Evolutionary conservation across 148 eudicot species (phyloP), one percentile per base, ranked within the genome.

Genomic region (Rhododendron vialii): DNA sequence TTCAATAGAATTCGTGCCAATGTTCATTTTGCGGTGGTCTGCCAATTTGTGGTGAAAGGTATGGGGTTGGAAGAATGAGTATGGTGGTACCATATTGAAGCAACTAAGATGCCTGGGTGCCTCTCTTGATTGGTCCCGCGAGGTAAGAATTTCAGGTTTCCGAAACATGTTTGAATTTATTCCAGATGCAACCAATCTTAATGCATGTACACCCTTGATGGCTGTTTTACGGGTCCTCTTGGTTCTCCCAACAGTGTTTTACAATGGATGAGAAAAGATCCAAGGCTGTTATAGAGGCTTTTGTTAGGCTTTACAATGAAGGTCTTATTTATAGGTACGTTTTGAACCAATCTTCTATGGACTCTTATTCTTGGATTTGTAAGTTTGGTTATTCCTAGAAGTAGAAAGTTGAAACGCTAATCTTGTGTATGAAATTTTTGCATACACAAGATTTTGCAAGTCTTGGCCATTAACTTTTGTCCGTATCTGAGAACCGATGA

Each of bases 241-340:
- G 30, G 17, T 86, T 50, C 45, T 83, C 26, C 78, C 41, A 18
- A 81, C 91, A 94, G 99, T 95, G 98, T 90, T 97, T 97, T 86
- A 97, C 99, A 61, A 95, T 97, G 99, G 99, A 97, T 87, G 99
- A 97, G 84, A 92, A 93, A 86, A 90, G 99, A 88, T 94, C 98
- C 67, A 90, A 65, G 84, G 98, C 99, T 82, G 98, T 97, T 77
- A 93, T 95, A 7, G 99, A 95, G 87, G 99, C 93, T 79, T 97
- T 95, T 91, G 96, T 97, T 33, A 93, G 99, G 87, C 96, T 97
- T 74, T 89, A 92, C 90, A 88, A 93, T 57, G 96, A 94, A 88
- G 96, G 95, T 87, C 96, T 97, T 73, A 95, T 97, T 59, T 95
- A 97, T 89, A 93, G 99, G 99, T 97, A 93, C 53, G 75, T 22